phyloP scores from a whole-genome alignment of 208 protist genomes.

The Wallacemonas sp. region DNA sequence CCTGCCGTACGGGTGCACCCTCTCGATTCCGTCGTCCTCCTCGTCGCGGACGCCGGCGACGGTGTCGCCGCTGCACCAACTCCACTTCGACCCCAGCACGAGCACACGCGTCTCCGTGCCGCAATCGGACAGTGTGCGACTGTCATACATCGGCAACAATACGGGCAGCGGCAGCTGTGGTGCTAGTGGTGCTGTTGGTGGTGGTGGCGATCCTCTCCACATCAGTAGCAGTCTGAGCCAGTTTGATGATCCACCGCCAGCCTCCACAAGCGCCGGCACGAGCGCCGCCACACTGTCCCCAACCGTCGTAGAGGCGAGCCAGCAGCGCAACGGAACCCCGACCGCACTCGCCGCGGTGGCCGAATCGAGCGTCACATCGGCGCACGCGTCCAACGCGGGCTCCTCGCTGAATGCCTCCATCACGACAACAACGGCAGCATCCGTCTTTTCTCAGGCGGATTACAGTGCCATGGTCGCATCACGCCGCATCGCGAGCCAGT shows the following conservation, averaged over 20 bases:
- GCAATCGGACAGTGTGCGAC: neutral
- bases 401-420: too few species aligned
- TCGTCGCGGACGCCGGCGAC: neutral
- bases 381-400: too few species aligned
- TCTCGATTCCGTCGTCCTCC: neutral
- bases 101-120: neutral
- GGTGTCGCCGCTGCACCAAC: neutral
- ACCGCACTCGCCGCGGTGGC: neutral
- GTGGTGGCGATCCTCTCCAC: too few species aligned
- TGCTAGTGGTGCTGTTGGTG: too few species aligned
- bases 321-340: neutral
- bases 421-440: neutral
- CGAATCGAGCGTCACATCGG: too few species aligned
- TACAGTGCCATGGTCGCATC: constrained; percentile 14
- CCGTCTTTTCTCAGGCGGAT: constrained; percentile 16
- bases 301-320: neutral
- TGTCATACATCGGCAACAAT: neutral
- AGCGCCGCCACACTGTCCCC: too few species aligned
- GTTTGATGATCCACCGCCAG: too few species aligned
- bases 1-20: constrained; percentile 11
- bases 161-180: too few species aligned
- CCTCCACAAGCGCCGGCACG: too few species aligned
- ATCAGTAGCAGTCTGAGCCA: too few species aligned
- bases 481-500: constrained; percentile 6
- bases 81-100: neutral